Evolutionary conservation across 139 green algal genomes (phyloP), one percentile per base, ranked within the genome.

Genomic region (Ostreobium quekettii): DNA sequence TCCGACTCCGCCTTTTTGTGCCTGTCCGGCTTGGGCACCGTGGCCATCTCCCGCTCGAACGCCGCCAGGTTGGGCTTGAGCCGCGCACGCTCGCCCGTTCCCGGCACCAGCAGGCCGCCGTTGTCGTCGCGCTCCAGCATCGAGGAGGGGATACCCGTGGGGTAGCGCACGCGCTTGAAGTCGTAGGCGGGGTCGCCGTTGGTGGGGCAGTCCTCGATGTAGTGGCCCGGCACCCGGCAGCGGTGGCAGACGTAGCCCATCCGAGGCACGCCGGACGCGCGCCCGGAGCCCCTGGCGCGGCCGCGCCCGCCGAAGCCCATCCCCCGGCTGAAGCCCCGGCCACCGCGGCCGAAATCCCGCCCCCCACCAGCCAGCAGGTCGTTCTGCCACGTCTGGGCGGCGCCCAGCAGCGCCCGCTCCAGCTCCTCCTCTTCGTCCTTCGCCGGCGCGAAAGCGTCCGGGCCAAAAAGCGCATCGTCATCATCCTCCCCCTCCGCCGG

Each of bases 121-220:
- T 77, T 35, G 19, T 61, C 60, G 30, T 66, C 68, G 60, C 62
- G 39, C 48, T 58, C 71, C 2, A 77, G 67, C 46, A 63, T 77
- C n/a, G 62, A 58, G 7, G 71, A 47, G 22, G 71, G 71, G 47
- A 77, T 77, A 28, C 71, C 71, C 47, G 71, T 62, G 22, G 71
- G 71, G 6, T 64, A 61, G 11, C 63, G 62, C 66, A 77, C 71
- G 7, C 68, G 49, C 48, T 73, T 73, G 48, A 77, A 69, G 38
- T 77, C 71, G 71, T 66, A 77, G 30, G 67, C 60, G 3, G 71
- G 71, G 49, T 77, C 63, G 30, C 71, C 71, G 47, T 77, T 77
- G 2, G 71, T 77, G 29, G 71, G 71, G 30, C 71, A 77, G 48
- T 77, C 68, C 5, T 65, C 60, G 30, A 77, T 77, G 42, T 64